These are phyloP conservation scores for Kuraishia borneana DNA, from an alignment of 805 yeast species.

Conservation along the genomic window DNA sequence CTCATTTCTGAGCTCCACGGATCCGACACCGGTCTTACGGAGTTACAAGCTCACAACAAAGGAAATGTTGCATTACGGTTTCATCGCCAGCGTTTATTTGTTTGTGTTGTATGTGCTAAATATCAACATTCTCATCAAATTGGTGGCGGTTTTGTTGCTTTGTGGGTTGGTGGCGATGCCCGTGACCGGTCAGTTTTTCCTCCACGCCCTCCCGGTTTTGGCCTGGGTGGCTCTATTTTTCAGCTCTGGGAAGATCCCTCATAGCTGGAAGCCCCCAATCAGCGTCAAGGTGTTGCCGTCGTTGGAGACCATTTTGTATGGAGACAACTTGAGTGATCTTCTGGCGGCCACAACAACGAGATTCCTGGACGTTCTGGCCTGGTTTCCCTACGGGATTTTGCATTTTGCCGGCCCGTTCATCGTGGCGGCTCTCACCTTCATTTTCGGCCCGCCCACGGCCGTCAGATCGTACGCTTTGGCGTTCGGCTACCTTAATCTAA, in stretches of 20 bases:
- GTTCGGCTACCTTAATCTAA: conserved; percentile 86
- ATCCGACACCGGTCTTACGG: not conserved
- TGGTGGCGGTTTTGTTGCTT: conserved; percentile 27
- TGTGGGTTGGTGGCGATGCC: conserved; percentile 51
- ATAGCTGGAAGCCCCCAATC: conserved; percentile 74
- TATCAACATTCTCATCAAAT: conserved; percentile 29
- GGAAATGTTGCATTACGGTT: conserved; percentile 3
- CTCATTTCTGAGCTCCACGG: not conserved
- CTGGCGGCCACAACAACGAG: conserved; percentile 63
- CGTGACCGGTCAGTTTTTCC: conserved; percentile 70
- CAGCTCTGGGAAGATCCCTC: conserved; percentile 64
- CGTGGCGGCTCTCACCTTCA: conserved; percentile 62
- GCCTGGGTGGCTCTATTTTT: conserved; percentile 82
- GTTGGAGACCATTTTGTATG: conserved; percentile 82
- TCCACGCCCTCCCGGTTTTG: conserved; percentile 72
- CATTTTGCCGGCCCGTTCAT: conserved; percentile 90
- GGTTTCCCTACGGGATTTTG: conserved; percentile 89
- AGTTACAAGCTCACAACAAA: not conserved
- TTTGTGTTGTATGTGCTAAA: conserved; percentile 53
- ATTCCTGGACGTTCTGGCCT: conserved; percentile 72
- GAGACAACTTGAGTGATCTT: conserved; percentile 79
- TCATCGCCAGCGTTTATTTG: conserved; percentile 38
- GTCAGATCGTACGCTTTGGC: conserved; percentile 81
- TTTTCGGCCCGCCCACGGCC: conserved; percentile 88
- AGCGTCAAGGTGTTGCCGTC: conserved; percentile 84